phyloP scores from a whole-genome alignment of 2,329 filamentous ascomycete species.

The Pezicula neosporulosa region DNA sequence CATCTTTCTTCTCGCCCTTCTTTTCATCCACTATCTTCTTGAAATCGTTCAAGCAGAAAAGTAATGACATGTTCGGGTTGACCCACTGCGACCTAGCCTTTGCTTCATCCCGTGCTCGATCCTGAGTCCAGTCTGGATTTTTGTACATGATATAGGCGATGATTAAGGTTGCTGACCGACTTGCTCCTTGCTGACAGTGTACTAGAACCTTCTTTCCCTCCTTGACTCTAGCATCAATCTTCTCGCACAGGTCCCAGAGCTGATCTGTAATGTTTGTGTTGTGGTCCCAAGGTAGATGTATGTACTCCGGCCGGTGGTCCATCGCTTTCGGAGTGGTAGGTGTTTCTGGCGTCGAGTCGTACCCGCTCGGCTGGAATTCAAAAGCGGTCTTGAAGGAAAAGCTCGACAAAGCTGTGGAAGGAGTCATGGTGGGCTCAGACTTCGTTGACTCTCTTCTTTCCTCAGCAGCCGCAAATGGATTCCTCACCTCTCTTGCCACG shows the following conservation, averaged over 20 bases:
- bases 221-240: constrained; percentile 68
- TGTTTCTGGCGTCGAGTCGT: constrained; percentile 23
- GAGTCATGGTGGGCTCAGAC: constrained; percentile 18
- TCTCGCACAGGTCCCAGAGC: constrained; percentile 70
- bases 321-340: constrained; percentile 57
- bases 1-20: constrained; percentile 33
- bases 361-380: constrained; percentile 43
- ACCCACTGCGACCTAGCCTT: constrained; percentile 84
- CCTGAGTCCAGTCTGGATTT: constrained; percentile 72
- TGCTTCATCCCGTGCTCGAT: constrained; percentile 78
- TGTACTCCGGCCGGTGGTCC: constrained; percentile 66
- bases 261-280: constrained; percentile 83
- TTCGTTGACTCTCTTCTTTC: constrained; percentile 24
- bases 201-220: constrained; percentile 76
- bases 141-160: constrained; percentile 83
- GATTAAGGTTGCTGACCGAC: constrained; percentile 79
- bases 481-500: constrained; percentile 76
- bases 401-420: constrained; percentile 54
- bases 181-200: constrained; percentile 84
- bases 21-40: constrained; percentile 58
- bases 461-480: constrained; percentile 58
- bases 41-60: constrained; percentile 86
- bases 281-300: constrained; percentile 85
- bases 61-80: constrained; percentile 86
- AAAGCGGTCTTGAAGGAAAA: constrained; percentile 59